Evolutionary conservation across 257 asterid genomes (phyloP), one percentile per base, ranked within the genome.

Genomic region (Fraxinus americana): DNA sequence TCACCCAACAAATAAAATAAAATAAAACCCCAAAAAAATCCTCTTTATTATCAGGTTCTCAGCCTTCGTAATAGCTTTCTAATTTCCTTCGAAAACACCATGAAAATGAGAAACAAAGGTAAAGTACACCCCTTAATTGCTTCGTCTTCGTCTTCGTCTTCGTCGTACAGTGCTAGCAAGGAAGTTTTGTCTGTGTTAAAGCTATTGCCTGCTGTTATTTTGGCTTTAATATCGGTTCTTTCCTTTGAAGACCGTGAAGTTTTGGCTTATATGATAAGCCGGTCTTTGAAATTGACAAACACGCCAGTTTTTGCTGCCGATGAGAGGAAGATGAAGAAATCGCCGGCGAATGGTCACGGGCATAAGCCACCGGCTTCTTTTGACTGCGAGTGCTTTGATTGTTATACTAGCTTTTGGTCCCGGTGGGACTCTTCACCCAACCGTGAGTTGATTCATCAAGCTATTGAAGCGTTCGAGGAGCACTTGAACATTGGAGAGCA

Each of bases 381-480:
- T 69, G 89, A 89, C 77, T 91, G 95, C 27, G 94, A 89, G 84
- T 90, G 94, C 82, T 93, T 91, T 27, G 88, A 82, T 77, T 92
- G 96, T 41, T 92, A 92, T 82, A 92, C 92, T 12, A 80, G 88
- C 71, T 93, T 80, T 83, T 93, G 98, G 98, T 79, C 78, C 66
- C 76, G 88, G 41, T 93, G 98, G 98, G 91, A 93, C 38, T 87
- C 96, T 32, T 93, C 97, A 1, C 88, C 96, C 14, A 90, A 90
- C 84, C 90, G 92, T 7, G 95, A 93, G 69, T 86, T 93, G 14
- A 93, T 93, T 27, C 92, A 90, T 82, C 91, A 86, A 12, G 97
- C 89, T 19, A 93, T 93, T 69, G 98, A 93, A 77, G 94, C 95
- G n/a, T 89, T 88, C 67, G 97, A 93, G 73, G 97, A 92, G 71